Conservation (phyloP, 352 stramenopile genomes). For the Globisporangium splendens region DNA sequence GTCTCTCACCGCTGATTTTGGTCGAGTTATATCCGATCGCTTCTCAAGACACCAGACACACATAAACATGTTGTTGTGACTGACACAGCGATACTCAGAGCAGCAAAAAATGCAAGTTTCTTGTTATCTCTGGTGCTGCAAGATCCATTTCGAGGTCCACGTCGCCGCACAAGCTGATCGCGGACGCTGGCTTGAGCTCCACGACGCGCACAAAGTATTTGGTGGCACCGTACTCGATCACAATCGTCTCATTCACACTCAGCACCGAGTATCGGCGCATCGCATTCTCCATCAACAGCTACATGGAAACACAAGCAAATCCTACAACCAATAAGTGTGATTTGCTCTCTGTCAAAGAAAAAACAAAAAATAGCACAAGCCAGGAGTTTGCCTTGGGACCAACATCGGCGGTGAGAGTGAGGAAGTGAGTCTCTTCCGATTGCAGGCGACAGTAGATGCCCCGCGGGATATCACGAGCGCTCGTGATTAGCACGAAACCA, state of each 20-base stretch:
- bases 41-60: neutral
- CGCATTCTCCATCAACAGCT: constrained; percentile 54
- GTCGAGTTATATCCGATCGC: constrained; percentile 3
- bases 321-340: neutral
- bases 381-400: constrained; percentile 63
- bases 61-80: neutral
- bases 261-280: constrained; percentile 56
- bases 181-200: constrained; percentile 42
- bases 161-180: constrained; percentile 55
- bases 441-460: constrained; percentile 58
- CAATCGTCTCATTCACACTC: constrained; percentile 42
- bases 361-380: too few relatives aligned
- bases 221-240: constrained; percentile 46
- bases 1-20: neutral
- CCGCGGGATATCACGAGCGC: constrained; percentile 15
- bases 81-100: too few relatives aligned
- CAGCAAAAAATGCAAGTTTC: neutral
- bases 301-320: neutral
- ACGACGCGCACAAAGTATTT: constrained; percentile 44
- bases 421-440: constrained; percentile 39
- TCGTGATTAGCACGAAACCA: constrained; percentile 31
- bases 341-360: too few relatives aligned
- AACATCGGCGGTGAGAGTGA: constrained; percentile 48
- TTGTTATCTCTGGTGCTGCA: constrained; percentile 26
- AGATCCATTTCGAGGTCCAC: constrained; percentile 69